Conservation (phyloP, 1,284 basidiomycete genomes). For the Tilletiopsis washingtonensis region DNA sequence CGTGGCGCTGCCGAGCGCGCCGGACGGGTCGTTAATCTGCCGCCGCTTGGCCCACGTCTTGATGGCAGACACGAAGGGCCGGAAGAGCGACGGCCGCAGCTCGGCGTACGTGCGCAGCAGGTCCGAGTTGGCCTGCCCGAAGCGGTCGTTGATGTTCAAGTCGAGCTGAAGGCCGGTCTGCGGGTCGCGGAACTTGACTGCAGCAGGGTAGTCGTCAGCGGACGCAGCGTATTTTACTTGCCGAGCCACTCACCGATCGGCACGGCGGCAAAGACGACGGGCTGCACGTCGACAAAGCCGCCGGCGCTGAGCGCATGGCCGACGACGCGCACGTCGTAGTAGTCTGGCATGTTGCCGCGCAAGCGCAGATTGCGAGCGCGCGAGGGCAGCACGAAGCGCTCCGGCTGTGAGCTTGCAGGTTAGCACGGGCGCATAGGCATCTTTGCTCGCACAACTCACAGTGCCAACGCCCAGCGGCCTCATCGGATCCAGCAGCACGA, state of each 20-base stretch:
- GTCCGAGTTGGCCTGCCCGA: constrained; percentile 29
- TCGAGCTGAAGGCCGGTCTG: constrained; percentile 19
- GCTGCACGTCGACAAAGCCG: constrained; percentile 10
- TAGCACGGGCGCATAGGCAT: too few relatives aligned
- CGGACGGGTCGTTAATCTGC: constrained; percentile 32
- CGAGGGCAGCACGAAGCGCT: too few relatives aligned
- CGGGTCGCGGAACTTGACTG: constrained; percentile 28
- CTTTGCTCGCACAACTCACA: too few relatives aligned
- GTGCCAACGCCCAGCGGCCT: constrained; percentile 22
- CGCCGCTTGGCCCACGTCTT: constrained; percentile 30
- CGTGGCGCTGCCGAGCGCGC: constrained; percentile 15
- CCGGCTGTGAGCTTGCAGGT: too few relatives aligned
- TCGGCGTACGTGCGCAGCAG: constrained; percentile 30
- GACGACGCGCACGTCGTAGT: constrained; percentile 17
- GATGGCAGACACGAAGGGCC: constrained; percentile 32
- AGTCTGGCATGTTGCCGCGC: constrained; percentile 23
- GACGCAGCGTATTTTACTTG: too few relatives aligned
- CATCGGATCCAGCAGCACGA: constrained; percentile 30
- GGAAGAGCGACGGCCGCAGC: constrained; percentile 21
- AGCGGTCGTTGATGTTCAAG: constrained; percentile 39
- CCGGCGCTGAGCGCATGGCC: constrained; percentile 7
- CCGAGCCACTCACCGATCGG: constrained; percentile 15
- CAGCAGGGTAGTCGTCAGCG: neutral
- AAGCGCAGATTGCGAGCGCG: too few relatives aligned
- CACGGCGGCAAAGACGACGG: constrained; percentile 24